Evolutionary conservation across 1,139 yeast genomes (phyloP), one percentile per base, ranked within the genome.

Genomic region (Geotrichum histeridarum): DNA sequence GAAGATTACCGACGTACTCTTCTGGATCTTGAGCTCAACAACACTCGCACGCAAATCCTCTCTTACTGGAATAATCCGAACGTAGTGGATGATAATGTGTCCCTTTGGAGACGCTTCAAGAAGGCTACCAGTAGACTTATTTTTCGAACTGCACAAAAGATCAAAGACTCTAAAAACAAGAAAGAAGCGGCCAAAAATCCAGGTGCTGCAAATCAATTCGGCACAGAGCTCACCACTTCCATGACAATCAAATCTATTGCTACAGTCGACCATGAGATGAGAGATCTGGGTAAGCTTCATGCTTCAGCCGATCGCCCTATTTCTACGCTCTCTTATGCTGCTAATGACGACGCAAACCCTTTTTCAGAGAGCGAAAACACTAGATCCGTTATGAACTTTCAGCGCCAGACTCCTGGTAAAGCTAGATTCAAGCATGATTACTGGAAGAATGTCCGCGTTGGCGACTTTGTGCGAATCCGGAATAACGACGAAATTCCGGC

Each of bases 401-500:
- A 12, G 73, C 89, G 59, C 56, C 64, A n/a, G 35, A 42, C 36
- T 11, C 48, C 68, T 14, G 73, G 74, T 30, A 65, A 67, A 14
- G 75, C 78, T 11, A 73, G 73, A 53, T 91, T 91, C 73, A 78
- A 78, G 52, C 84, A 82, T 59, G 81, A 82, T 57, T 82, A 76
- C 64, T 93, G 99, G 99, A 93, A 93, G 70, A 87, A 82, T 65
- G 85, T 91, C 46, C 77, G 78, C 56, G 96, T 91, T 32, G 99
- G 99, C 57, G 97, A 91, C 65, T 78, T 90, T 61, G 81, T 93
- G 48, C 80, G 96, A 63, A 78, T 93, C 22, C 81, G 89, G 62
- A 84, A 85, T 59, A 86, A 91, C 67, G 97, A 91, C 68, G 95
- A 89, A 70, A 82, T 91, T 30, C 99, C 99, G 2, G 97, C 97